phyloP scores from a whole-genome alignment of 345 rosid species.

The Combretum micranthum region DNA sequence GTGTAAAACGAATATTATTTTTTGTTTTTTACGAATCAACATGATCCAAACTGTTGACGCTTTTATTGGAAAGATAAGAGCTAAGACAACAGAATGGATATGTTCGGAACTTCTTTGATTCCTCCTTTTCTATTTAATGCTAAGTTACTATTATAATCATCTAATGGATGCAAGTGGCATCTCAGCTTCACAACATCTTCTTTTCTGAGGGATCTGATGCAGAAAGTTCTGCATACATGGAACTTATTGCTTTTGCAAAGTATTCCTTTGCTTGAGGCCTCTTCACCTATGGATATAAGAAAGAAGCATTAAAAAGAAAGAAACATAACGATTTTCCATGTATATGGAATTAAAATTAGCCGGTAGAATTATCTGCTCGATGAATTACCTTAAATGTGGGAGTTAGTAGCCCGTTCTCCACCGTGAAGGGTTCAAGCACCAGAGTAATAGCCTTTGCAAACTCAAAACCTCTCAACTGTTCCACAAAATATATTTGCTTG shows the following conservation, averaged over 20 bases:
- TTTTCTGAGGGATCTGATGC: slow-evolving; percentile 39
- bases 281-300: slow-evolving; percentile 38
- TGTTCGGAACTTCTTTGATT: too few species aligned
- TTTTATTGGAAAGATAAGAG: too few species aligned
- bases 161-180: not conserved
- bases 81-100: too few species aligned
- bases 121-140: too few species aligned
- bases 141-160: slow-evolving; percentile 2
- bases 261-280: slow-evolving; percentile 89
- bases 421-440: slow-evolving; percentile 68
- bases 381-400: slow-evolving; percentile 85
- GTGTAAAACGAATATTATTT: too few species aligned
- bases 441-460: slow-evolving; percentile 86
- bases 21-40: too few species aligned
- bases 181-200: slow-evolving; percentile 5
- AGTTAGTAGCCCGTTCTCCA: slow-evolving; percentile 84
- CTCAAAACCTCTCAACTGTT: slow-evolving; percentile 89
- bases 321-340: not conserved
- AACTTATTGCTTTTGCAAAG: slow-evolving; percentile 44
- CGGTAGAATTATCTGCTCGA: not conserved
- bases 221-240: slow-evolving; percentile 47
- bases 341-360: not conserved
- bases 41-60: too few species aligned
- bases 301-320: not conserved
- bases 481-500: not conserved